phyloP scores from a whole-genome alignment of 129 eudicot genomes.

The Gnaphalium uliginosum region DNA sequence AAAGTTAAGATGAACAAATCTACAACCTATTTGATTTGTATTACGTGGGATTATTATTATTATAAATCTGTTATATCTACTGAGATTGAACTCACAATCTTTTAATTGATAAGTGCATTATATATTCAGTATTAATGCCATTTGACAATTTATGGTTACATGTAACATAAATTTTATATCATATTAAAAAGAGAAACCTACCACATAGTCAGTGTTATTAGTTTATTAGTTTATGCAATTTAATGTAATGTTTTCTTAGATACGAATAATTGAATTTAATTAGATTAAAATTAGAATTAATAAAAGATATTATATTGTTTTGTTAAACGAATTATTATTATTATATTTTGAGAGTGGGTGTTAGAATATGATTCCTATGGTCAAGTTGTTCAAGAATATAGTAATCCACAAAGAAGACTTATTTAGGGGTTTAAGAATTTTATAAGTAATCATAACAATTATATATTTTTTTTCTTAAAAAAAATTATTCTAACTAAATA shows the following conservation, averaged over 20 bases:
- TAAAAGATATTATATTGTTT: no score
- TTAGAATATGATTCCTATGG: neutral
- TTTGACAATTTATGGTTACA: neutral
- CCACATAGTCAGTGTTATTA: neutral
- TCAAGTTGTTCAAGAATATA: neutral
- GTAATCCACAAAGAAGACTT: neutral
- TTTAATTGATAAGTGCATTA: no score
- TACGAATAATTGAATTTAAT: no score
- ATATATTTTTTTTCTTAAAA: neutral
- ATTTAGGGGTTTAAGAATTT: no score
- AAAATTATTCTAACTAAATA: neutral
- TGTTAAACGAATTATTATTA: neutral
- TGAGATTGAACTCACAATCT: no score
- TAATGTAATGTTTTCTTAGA: neutral
- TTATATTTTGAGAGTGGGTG: neutral
- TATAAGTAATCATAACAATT: neutral
- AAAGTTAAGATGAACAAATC: no score
- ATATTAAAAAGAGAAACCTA: neutral
- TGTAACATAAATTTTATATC: neutral
- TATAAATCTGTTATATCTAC: no score
- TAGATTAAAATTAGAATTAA: neutral
- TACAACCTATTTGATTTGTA: no score
- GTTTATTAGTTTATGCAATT: no score
- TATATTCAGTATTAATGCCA: no score
- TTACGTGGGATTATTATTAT: no score